phyloP scores from a whole-genome alignment of 2,329 filamentous ascomycete genomes.

The Aspergillus sp. region DNA sequence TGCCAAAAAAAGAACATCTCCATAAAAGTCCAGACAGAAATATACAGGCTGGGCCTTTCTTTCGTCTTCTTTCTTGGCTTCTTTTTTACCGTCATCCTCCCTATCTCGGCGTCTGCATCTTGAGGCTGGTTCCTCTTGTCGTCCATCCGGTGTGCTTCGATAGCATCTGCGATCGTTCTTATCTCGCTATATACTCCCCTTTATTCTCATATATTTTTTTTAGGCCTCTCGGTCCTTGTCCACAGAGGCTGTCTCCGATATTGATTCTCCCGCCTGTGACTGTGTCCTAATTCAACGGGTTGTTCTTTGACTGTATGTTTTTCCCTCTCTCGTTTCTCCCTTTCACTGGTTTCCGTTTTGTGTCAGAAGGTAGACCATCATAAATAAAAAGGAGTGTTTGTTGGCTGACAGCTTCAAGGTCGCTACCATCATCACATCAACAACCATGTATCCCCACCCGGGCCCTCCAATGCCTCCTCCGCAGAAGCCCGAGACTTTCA shows the following conservation, averaged over 20 bases:
- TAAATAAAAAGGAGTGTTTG: background rate
- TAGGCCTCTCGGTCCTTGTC: too few relatives aligned
- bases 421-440: slow-evolving; percentile 2
- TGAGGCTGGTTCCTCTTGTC: slow-evolving; percentile 32
- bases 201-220: background rate
- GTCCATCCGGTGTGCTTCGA: slow-evolving; percentile 11
- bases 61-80: slow-evolving; percentile 14
- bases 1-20: background rate
- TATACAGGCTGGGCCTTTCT: slow-evolving; percentile 30
- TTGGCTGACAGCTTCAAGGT: slow-evolving; percentile 2
- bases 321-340: slow-evolving; percentile 1
- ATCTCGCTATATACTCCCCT: background rate
- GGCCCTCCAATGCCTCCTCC: slow-evolving; percentile 75
- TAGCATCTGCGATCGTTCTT: slow-evolving; percentile 6
- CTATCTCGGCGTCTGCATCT: slow-evolving; percentile 8
- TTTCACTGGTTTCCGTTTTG: slow-evolving; percentile 1
- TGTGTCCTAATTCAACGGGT: slow-evolving; percentile 5
- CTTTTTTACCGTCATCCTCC: slow-evolving; percentile 7
- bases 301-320: slow-evolving; percentile 9
- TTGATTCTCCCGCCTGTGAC: slow-evolving; percentile 3
- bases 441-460: slow-evolving; percentile 69
- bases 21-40: slow-evolving; percentile 14
- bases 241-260: too few relatives aligned
- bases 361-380: background rate
- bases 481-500: slow-evolving; percentile 97